A percentile compares a stretch with the other conserved stretches of the same genome.
Conservation (phyloP, 2,329 filamentous ascomycete genomes). For the Aspergillus texensis region DNA sequence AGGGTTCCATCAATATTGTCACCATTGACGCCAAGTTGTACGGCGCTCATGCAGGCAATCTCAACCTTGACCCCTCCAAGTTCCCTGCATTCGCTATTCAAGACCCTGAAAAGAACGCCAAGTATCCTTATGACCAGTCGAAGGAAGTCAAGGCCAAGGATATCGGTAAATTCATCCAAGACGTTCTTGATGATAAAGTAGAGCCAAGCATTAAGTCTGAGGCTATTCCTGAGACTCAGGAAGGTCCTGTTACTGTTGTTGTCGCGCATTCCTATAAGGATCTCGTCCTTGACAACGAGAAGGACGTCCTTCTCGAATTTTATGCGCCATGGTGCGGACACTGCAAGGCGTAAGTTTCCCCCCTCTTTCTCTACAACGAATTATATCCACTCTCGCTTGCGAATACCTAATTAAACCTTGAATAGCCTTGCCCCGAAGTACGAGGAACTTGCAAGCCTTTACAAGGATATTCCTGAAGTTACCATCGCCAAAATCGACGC, state of each 20-base stretch:
- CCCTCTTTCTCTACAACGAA: neutral
- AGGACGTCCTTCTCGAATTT: constrained; percentile 97
- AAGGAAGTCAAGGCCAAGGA: constrained; percentile 73
- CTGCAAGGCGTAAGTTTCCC: constrained; percentile 62
- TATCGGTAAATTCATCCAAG: constrained; percentile 80
- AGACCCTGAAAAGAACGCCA: constrained; percentile 91
- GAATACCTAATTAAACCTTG: constrained; percentile 11
- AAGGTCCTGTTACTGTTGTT: constrained; percentile 82
- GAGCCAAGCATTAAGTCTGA: constrained; percentile 98
- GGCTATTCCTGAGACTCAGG: constrained; percentile 90
- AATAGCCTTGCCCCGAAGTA: constrained; percentile 66
- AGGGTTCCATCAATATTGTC: constrained; percentile 94
- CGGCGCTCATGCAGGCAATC: constrained; percentile 91
- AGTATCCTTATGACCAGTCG: constrained; percentile 90
- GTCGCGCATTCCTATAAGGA: constrained; percentile 94
- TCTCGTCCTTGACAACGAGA: constrained; percentile 86
- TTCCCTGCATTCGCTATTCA: constrained; percentile 99
- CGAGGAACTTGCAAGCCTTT: constrained; percentile 64
- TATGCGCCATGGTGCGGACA: constrained; percentile 86
- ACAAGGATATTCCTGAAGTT: constrained; percentile 57
- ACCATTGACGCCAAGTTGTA: constrained; percentile 95
- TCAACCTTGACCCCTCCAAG: constrained; percentile 93
- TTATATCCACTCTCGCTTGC: neutral
- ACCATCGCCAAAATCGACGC: constrained; percentile 90
- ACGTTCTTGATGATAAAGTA: constrained; percentile 83